A percentile compares a stretch with the other conserved stretches of the same genome.
These are phyloP conservation scores for Cocos nucifera DNA, from an alignment of 176 grass and related monocot genomes.

Conservation along the genomic window DNA sequence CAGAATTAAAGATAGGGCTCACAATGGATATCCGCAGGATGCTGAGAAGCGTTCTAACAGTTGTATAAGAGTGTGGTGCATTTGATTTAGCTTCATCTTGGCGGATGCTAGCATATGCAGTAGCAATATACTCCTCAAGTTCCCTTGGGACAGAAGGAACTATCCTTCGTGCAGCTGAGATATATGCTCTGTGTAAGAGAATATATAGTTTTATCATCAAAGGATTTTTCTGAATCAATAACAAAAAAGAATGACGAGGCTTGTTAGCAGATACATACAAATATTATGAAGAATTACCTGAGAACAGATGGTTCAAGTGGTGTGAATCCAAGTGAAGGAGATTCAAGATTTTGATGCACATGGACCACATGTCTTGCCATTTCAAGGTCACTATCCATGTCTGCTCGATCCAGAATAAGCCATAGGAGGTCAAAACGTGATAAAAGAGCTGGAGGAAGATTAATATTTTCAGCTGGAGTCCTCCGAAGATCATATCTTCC, in stretches of 20 bases:
- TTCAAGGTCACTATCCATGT: slow-evolving; percentile 98
- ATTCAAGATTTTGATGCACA: slow-evolving; percentile 96
- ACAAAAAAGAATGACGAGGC: too few relatives aligned
- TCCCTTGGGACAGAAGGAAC: slow-evolving; percentile 73
- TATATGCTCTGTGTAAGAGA: slow-evolving; percentile 68
- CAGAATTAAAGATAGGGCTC: slow-evolving; percentile 18
- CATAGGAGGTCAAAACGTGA: slow-evolving; percentile 96
- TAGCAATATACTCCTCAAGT: slow-evolving; percentile 96
- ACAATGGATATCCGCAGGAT: slow-evolving; percentile 98
- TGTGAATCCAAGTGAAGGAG: slow-evolving; percentile 77
- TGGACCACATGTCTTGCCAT: slow-evolving; percentile 94
- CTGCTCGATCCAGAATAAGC: slow-evolving; percentile 94
- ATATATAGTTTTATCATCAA: slow-evolving; percentile 17
- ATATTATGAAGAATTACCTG: slow-evolving; percentile 35
- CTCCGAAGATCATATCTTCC: slow-evolving; percentile 97
- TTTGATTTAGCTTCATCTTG: slow-evolving; percentile 99
- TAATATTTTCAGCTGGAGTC: slow-evolving; percentile 99
- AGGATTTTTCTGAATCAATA: too few relatives aligned
- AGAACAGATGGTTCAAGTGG: slow-evolving; percentile 93
- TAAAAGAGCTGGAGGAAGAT: slow-evolving; percentile 94
- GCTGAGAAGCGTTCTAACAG: slow-evolving; percentile 87
- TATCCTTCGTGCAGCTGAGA: slow-evolving; percentile 87
- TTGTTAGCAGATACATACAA: too few relatives aligned
- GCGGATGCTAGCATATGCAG: slow-evolving; percentile 93
- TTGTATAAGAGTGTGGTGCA: slow-evolving; percentile 95